Conservation (phyloP, 2,329 filamentous ascomycete genomes). For the Trichoderma sp. region DNA sequence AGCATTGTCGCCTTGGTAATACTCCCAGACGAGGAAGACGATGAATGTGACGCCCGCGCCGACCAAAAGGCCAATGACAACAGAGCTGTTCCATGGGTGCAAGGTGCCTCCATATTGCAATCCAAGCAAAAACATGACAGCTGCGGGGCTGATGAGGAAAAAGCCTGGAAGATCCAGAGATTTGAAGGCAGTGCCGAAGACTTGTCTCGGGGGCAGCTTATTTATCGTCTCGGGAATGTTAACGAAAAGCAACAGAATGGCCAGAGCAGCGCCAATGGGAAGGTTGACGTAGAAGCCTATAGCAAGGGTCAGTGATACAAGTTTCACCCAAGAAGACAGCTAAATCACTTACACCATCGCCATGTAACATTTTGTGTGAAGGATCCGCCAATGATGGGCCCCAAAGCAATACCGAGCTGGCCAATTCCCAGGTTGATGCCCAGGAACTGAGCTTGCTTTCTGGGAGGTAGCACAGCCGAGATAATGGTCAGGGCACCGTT, state of each 20-base stretch:
- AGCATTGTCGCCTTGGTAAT: slow-evolving; percentile 33
- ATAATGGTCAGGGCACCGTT: slow-evolving; percentile 37
- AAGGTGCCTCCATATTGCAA: background rate
- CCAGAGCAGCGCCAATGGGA: background rate
- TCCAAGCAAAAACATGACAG: background rate
- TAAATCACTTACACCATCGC: background rate
- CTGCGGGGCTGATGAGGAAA: background rate
- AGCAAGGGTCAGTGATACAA: background rate
- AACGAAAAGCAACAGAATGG: background rate
- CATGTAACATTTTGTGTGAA: background rate
- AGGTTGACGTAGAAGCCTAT: background rate
- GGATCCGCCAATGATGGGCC: background rate
- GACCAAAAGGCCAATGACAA: background rate
- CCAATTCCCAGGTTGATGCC: background rate
- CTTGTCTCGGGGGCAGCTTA: background rate
- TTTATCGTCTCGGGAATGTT: background rate
- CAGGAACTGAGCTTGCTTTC: slow-evolving; percentile 2
- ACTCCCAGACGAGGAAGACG: slow-evolving; percentile 39
- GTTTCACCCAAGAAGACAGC: background rate
- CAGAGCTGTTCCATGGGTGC: background rate
- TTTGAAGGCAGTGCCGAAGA: background rate
- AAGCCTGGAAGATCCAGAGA: background rate
- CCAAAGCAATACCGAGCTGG: background rate
- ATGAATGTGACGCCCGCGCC: slow-evolving; percentile 22
- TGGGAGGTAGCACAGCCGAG: slow-evolving; percentile 29